Evolutionary conservation across 75 land plant species (phyloP).

Genomic region (Isoetes taiwanensis): DNA sequence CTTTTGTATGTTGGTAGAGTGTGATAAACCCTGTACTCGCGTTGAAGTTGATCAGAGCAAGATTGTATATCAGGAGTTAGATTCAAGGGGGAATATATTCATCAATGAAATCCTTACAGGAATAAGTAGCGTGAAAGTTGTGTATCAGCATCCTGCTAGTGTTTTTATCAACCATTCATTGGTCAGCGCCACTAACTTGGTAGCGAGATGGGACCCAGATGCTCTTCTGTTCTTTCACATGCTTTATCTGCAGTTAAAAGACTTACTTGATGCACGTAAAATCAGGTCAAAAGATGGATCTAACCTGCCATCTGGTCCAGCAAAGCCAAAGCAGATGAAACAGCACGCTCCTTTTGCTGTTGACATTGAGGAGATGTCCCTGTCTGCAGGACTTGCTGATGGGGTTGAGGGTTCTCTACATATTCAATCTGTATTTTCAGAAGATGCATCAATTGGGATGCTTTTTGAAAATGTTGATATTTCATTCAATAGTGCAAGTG

Average conservation of each 20-base stretch:
- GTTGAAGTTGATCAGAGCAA: slow-evolving; percentile 59
- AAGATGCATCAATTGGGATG: slow-evolving; percentile 89
- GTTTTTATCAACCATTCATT: slow-evolving; percentile 52
- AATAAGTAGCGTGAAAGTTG: slow-evolving; percentile 65
- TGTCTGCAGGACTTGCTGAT: slow-evolving; percentile 83
- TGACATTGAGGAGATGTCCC: slow-evolving; percentile 60
- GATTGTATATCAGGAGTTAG: slow-evolving; percentile 53
- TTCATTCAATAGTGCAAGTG: slow-evolving; percentile 45
- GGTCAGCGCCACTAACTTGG: slow-evolving; percentile 64
- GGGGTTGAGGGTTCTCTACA: slow-evolving; percentile 62
- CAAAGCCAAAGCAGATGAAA: too few relatives aligned
- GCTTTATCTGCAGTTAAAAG: slow-evolving; percentile 34
- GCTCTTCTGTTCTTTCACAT: slow-evolving; percentile 62
- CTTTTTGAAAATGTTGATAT: slow-evolving; percentile 68
- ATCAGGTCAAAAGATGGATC: background rate
- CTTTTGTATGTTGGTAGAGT: slow-evolving; percentile 42
- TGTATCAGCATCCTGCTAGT: slow-evolving; percentile 50
- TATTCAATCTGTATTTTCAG: slow-evolving; percentile 81
- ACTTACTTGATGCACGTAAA: slow-evolving; percentile 13
- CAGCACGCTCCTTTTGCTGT: slow-evolving; percentile 35
- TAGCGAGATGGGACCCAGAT: slow-evolving; percentile 88
- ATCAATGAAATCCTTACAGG: slow-evolving; percentile 40
- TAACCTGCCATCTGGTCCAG: too few relatives aligned
- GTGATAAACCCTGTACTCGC: slow-evolving; percentile 40
- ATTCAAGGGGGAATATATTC: slow-evolving; percentile 17